phyloP scores from a whole-genome alignment of 768 basidiomycete genomes.

The Pluteus cervinus region DNA sequence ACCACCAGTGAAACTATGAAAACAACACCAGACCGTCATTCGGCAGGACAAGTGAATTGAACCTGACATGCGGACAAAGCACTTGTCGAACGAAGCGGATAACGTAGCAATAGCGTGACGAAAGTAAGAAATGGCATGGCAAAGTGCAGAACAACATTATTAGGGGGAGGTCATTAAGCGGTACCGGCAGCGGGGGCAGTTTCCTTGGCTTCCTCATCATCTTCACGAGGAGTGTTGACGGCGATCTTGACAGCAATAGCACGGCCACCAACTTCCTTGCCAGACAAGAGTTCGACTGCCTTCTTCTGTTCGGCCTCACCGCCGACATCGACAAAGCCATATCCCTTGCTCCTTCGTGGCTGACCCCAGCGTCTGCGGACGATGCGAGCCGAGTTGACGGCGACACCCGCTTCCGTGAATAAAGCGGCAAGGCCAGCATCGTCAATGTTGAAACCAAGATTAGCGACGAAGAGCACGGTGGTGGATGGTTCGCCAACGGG shows the following conservation, averaged over 20 bases:
- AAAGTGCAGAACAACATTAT: conserved; percentile 15
- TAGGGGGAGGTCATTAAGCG: conserved; percentile 19
- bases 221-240: conserved; percentile 73
- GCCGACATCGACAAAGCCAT: conserved; percentile 96
- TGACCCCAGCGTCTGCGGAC: conserved; percentile 81
- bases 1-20: conserved; percentile 23
- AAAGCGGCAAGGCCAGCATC: conserved; percentile 74
- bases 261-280: conserved; percentile 83
- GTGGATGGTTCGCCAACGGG: conserved; percentile 85
- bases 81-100: too few species aligned
- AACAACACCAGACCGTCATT: conserved; percentile 48
- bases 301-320: conserved; percentile 85
- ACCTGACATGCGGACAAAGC: too few species aligned
- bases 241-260: conserved; percentile 92
- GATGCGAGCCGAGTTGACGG: conserved; percentile 81
- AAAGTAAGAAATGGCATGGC: conserved; percentile 12
- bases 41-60: too few species aligned
- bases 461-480: conserved; percentile 92
- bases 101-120: conserved; percentile 15
- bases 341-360: conserved; percentile 89
- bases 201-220: conserved; percentile 31
- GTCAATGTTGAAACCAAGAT: conserved; percentile 92
- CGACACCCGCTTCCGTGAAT: conserved; percentile 84
- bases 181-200: conserved; percentile 17
- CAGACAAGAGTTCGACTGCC: conserved; percentile 81